Base-by-base conservation (phyloP, 805 yeast species). In the Tetrapisispora taiwanensis region DNA sequence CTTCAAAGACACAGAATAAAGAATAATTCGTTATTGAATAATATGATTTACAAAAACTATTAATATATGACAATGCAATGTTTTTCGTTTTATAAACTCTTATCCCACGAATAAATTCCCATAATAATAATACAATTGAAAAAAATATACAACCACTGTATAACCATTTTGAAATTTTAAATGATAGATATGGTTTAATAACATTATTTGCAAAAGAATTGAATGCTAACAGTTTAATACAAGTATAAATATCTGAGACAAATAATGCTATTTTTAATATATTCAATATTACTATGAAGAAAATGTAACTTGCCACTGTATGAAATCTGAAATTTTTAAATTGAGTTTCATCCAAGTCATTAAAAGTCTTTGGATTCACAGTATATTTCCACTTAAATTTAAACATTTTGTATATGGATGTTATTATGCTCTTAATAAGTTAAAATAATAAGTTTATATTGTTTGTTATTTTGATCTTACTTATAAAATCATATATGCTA, bases 61-160 rank as follows among this genome's bases (percentile, higher is more conserved):
- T 81, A 36, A 87, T 73, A 56, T 84, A 87, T 4, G 81, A 77
- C 47, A 77, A 63, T 2, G 88, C 81, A 41, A 87, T 79, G 59
- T 79, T 79, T 46, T 74, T 67, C 2, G 86, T 76, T 36, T 72
- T 66, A 52, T 71, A 80, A 10, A 80, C 71, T 41, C 72, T 69
- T 10, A 75, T 64, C 0, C 87, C 92, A 62, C 75, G 66, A 5
- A 75, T 52, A 56, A 74, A 66, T 43, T 79, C 82, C 63, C 78
- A 78, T 1, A 78, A 49, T 41, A 81, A 54, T 22, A 83, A 65
- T 4, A 74, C 62, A 40, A 84, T 68, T 9, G 90, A 81, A 44
- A 84, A 73, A 12, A 87, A 71, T 47, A 87, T 87, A 60, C 95
- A 87, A 3, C 81, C 85, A 17, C 83, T 76, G 56, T 82, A 83